Evolutionary conservation across 2,329 filamentous ascomycete species (phyloP).

Genomic region (Cercospora beticola): DNA sequence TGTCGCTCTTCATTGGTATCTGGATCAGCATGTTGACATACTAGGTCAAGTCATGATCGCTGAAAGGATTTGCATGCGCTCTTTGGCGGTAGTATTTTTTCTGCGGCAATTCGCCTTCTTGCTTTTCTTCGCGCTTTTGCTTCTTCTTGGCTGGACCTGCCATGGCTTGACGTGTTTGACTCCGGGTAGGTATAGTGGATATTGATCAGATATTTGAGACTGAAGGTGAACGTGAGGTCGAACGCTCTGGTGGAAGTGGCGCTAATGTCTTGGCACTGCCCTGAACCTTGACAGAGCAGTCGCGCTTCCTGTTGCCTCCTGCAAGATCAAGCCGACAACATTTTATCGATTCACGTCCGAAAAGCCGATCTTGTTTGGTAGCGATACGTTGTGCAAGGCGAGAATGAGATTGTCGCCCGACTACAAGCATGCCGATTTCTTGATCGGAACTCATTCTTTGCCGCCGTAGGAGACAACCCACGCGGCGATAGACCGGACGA

Average conservation of each 20-base stretch:
- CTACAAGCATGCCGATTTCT: neutral
- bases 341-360: neutral
- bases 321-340: neutral
- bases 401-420: neutral
- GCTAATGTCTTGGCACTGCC: neutral
- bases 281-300: neutral
- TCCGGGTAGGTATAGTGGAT: neutral
- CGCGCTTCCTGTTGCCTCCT: neutral
- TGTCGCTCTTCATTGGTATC: neutral
- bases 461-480: neutral
- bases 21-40: slow-evolving; percentile 46
- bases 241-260: neutral
- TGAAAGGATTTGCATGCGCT: slow-evolving; percentile 97
- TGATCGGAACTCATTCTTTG: neutral
- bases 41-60: slow-evolving; percentile 88
- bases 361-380: neutral
- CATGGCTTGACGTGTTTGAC: slow-evolving; percentile 28
- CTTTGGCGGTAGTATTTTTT: slow-evolving; percentile 97
- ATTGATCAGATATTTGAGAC: neutral
- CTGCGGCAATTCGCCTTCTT: slow-evolving; percentile 67
- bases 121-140: slow-evolving; percentile 49
- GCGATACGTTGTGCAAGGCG: neutral
- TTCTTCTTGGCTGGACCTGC: slow-evolving; percentile 41
- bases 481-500: neutral
- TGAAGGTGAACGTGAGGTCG: neutral